Evolutionary conservation across 1,139 yeast genomes (phyloP), one percentile per base, ranked within the genome.

Genomic region (Blastobotrys arbuscula): DNA sequence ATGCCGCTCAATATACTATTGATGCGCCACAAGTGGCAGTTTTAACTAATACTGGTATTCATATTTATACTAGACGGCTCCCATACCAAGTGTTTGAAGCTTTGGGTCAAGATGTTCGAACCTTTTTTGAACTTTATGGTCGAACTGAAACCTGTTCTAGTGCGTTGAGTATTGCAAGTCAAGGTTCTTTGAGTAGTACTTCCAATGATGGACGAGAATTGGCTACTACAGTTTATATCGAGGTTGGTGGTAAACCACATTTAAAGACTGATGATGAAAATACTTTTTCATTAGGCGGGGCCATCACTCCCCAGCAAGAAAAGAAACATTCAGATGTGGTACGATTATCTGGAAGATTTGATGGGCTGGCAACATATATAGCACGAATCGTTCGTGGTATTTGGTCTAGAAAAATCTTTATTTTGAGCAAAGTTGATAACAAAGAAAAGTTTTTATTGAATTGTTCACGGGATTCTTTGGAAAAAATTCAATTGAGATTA

Each of bases 311-410:
- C 15, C 20, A 42, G n/a, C 39, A 41, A 10, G 37, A 28, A 16
- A 37, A 35, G 20, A 44, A 44, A 21, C 42, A 45, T 19, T 44
- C 45, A 7, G 59, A 58, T 35, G 82, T 84, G 61, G 96, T 92
- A 9, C 79, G 87, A 33, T 74, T 92, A 55, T 86, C 96, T 68
- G 96, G 96, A 57, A 74, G 97, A 55, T 89, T 90, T 60, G 92
- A 88, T 65, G 97, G 97, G 45, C 78, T 89, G n/a, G 82, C 94
- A 18, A 75, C 89, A 40, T 77, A 90, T 52, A 70, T 89, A 34
- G 77, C 96, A 0, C 78, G 98, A 59, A 68, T 89, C 19, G 78
- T 92, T 57, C 76, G 94, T 55, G 82, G 82, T 31, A 72, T 80
- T 48, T 94, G 99, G 99, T 76, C 76, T 49, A 72, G 71, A 31